phyloP scores from a whole-genome alignment of 2,329 filamentous ascomycete genomes.

The Periglandula ipomoeae region DNA sequence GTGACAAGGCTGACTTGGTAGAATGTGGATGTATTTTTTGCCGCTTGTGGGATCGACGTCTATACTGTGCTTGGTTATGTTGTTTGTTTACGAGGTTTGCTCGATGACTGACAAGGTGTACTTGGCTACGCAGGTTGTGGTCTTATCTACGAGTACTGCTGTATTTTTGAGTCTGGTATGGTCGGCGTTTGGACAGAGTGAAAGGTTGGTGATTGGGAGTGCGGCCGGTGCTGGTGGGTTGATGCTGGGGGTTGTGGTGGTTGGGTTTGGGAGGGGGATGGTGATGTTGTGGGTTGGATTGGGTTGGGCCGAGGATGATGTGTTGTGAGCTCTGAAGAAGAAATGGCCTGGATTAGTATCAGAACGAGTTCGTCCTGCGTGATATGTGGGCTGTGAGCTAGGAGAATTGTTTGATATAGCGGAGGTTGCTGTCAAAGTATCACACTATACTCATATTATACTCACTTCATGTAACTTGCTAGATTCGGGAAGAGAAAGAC shows the following conservation, averaged over 20 bases:
- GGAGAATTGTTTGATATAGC: no score
- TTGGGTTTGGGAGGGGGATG: constrained; percentile 20
- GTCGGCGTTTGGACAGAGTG: constrained; percentile 12
- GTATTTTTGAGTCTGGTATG: constrained; percentile 14
- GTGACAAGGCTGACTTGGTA: constrained; percentile 6
- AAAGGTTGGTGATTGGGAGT: constrained; percentile 14
- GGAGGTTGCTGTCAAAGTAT: no score
- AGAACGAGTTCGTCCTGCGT: no score
- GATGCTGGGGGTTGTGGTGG: constrained; percentile 18
- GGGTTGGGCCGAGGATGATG: no score
- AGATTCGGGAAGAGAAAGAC: no score
- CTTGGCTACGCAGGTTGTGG: constrained; percentile 18
- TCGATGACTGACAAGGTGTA: constrained; percentile 17
- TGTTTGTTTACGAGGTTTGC: constrained; percentile 18
- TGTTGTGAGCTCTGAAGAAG: no score
- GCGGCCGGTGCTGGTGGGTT: constrained; percentile 18
- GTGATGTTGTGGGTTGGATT: constrained; percentile 17
- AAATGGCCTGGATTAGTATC: no score
- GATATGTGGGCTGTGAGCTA: no score
- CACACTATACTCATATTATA: no score
- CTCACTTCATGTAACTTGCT: no score
- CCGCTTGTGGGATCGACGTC: constrained; percentile 12
- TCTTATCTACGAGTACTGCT: constrained; percentile 14
- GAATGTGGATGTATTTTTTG: constrained; percentile 19
- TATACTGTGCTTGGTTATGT: constrained; percentile 15